Evolutionary conservation across 108 stramenopile species (phyloP), one percentile per base, ranked within the genome.

Genomic region (Nitzschia putrida): DNA sequence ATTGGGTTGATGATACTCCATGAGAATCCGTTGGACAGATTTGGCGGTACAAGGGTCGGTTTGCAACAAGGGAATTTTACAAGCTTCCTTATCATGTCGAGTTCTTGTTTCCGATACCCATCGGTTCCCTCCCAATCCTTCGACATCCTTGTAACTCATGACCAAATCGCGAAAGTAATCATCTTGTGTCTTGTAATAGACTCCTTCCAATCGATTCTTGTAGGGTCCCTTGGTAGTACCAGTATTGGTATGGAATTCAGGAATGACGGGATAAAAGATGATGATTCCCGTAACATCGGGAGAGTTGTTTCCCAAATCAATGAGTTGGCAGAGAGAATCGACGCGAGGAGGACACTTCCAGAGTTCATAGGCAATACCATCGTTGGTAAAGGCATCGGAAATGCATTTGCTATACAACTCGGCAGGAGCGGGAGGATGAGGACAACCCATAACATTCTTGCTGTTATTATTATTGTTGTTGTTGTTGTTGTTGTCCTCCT

Each of bases 261-360:
- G 91, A 76, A 89, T 91, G 52, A 95, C 85, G 0, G 97, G 97
- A 79, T 98, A 98, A 79, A 93, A 98, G 18, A 98, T 91, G 58
- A 98, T 71, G 53, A 96, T 88, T 22, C 97, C 97, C 72, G 95
- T 88, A 47, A 97, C 89, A 53, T 91, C 87, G 1, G 69, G 57
- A 61, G 88, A 72, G 38, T 70, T 74, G 43, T 92, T 89, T 10
- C 82, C 80, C 21, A 72, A 42, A 3, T 71, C 66, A 40, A 89
- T 89, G 10, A 74, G 61, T 22, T 83, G 71, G 76, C 91, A 69
- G 54, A 90, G 65, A 4, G 72, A 73, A 24, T 67, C 73, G 8
- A 14, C 22, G 16, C 50, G 47, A 29, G 71, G 81, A 9, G 53
- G 22, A 21, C 88, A 89, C 43, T 78, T 61, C 76, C 80, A 80